Evolutionary conservation across 2,329 filamentous ascomycete genomes (phyloP).

Genomic region (Dichotomopilus funicola): DNA sequence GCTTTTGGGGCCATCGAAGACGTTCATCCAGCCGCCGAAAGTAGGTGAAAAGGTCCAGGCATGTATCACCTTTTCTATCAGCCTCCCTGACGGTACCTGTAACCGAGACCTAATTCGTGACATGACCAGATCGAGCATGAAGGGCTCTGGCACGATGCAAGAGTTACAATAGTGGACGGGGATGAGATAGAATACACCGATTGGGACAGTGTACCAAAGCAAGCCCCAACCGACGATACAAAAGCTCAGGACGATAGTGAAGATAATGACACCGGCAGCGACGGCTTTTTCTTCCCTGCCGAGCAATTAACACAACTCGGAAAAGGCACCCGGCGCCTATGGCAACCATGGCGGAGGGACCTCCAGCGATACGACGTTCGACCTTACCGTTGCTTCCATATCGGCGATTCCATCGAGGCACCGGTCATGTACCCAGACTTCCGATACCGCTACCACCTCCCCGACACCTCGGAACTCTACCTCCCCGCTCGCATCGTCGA

Average conservation of each 20-base stretch:
- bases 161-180: background rate
- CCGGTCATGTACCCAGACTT: background rate
- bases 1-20: background rate
- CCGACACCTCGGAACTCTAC: background rate
- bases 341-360: background rate
- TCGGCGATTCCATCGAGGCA: background rate
- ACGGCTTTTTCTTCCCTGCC: background rate
- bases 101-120: background rate
- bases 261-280: background rate
- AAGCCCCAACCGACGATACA: background rate
- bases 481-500: background rate
- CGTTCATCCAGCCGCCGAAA: background rate
- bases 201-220: background rate
- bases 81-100: background rate
- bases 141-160: background rate
- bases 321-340: background rate
- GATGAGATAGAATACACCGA: background rate
- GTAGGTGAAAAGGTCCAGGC: background rate
- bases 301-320: background rate
- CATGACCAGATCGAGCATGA: background rate
- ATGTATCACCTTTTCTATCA: background rate
- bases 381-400: background rate
- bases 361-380: background rate
- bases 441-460: background rate
- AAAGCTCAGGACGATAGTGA: background rate